Base-by-base conservation (phyloP, 2,329 filamentous ascomycete genomes). In the Talaromyces funiculosus region DNA sequence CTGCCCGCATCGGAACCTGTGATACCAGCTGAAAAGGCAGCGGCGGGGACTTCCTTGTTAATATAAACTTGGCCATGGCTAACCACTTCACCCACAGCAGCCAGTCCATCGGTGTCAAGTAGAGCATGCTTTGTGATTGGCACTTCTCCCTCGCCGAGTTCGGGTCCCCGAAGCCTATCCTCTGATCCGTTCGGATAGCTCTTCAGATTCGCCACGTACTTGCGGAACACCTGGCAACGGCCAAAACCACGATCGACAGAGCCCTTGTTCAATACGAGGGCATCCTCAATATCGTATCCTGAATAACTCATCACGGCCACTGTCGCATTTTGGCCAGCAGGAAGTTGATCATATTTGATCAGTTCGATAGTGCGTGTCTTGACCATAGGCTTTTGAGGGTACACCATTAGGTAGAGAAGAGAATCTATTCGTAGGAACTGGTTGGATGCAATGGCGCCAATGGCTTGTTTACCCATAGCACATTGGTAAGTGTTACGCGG, bases 381-480 rank as follows among this genome's bases (percentile, higher is more conserved):
- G 64, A 97, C 93, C 88, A 99, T 94, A 1, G 94, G 94, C 68
- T 96, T 87, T 72, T 99, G 95, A 6, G 94, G 94, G 71, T 99
- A 99, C 3, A 99, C 94, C 79, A 99, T 90, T 1, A 96, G 90
- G 72, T 97, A 97, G 6, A 99, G 84, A 16, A 99, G 82, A 0
- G 93, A 97, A 71, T 99, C 94, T 73, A 99, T 97, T 60, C 94
- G 88, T 69, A 93, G 90, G 78, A 97, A 96, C 74, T 99, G 94
- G 72, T 99, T 99, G 72, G 96, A 96, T 16, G 93, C 94, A 72
- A 99, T 97, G 35, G 93, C 92, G 35, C 94, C 94, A 73, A 99
- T 97, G 40, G 94, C 94, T 89, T 99, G 94, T 79, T 99, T 99
- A 84, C 94, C 94, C 94, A 99, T 99, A 77, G 94, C 94, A 78